A percentile compares a stretch with the other conserved stretches of the same genome.
phyloP scores from a whole-genome alignment of 345 rosid genomes.

The Aegle marmelos region DNA sequence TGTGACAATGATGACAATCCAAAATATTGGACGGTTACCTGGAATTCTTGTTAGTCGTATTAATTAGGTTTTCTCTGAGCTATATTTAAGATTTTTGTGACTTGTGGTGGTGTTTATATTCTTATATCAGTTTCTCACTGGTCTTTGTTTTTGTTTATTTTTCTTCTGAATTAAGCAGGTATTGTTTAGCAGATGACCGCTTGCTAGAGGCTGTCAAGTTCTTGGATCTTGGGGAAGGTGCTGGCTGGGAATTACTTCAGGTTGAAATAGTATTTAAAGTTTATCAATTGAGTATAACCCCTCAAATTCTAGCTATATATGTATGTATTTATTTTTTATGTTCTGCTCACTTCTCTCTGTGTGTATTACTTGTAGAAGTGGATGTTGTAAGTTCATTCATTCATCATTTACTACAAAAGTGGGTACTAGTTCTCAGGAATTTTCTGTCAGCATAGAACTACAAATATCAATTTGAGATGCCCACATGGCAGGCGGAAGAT shows the following conservation, averaged over 20 bases:
- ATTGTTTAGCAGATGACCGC: slow-evolving; percentile 88
- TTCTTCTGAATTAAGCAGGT: slow-evolving; percentile 41
- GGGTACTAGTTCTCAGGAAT: background rate
- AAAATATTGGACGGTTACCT: background rate
- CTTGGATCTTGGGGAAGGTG: slow-evolving; percentile 70
- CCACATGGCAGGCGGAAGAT: background rate
- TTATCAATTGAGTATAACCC: background rate
- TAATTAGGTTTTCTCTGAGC: background rate
- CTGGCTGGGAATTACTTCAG: slow-evolving; percentile 97
- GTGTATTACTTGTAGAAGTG: background rate
- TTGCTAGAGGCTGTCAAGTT: slow-evolving; percentile 79
- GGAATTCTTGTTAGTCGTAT: background rate
- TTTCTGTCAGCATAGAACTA: background rate
- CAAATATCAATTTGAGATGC: background rate
- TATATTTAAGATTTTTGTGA: background rate
- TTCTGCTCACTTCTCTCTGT: background rate
- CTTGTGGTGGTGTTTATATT: background rate
- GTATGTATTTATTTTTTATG: too few species aligned
- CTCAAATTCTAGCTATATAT: background rate
- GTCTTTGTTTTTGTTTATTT: background rate
- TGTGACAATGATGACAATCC: background rate
- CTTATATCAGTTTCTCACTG: background rate
- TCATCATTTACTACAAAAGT: background rate
- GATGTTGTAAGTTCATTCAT: background rate
- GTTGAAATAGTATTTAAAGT: slow-evolving; percentile 28